Evolutionary conservation across 768 basidiomycete genomes (phyloP).

Genomic region (Sarcodon aspratus): DNA sequence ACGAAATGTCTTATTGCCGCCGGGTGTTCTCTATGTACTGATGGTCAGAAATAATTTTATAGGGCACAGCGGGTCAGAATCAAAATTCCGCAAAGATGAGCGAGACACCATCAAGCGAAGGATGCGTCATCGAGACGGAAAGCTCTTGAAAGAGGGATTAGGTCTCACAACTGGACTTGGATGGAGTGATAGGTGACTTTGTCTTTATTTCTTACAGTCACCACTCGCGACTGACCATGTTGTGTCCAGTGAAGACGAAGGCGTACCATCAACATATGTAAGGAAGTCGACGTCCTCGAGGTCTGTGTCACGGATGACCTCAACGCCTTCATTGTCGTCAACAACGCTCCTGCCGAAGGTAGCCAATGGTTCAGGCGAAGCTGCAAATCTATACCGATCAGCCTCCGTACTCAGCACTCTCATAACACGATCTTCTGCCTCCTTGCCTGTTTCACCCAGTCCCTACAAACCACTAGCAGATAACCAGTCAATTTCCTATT

Average conservation of each 20-base stretch:
- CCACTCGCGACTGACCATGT: too few relatives aligned
- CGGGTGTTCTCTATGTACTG: too few relatives aligned
- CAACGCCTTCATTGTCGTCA: conserved; percentile 6
- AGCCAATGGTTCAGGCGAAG: neutral
- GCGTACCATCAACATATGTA: conserved; percentile 22
- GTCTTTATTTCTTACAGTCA: neutral
- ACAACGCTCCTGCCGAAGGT: neutral
- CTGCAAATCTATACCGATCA: too few relatives aligned
- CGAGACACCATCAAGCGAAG: conserved; percentile 23
- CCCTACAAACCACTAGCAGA: too few relatives aligned
- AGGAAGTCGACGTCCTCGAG: conserved; percentile 20
- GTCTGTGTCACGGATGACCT: conserved; percentile 10
- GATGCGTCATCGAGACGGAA: conserved; percentile 25
- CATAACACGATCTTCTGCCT: too few relatives aligned
- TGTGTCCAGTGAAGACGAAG: conserved; percentile 25
- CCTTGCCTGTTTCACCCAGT: too few relatives aligned
- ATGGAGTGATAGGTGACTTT: conserved; percentile 28
- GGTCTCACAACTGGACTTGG: conserved; percentile 30
- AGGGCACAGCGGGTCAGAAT: conserved; percentile 18
- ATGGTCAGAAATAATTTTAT: neutral
- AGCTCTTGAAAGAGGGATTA: conserved; percentile 22
- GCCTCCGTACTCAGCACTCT: too few relatives aligned
- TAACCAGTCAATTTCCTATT: too few relatives aligned
- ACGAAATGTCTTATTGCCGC: too few relatives aligned
- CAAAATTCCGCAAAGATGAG: conserved; percentile 23